Evolutionary conservation across 805 yeast genomes (phyloP).

Genomic region (Nakazawaea pomicola): DNA sequence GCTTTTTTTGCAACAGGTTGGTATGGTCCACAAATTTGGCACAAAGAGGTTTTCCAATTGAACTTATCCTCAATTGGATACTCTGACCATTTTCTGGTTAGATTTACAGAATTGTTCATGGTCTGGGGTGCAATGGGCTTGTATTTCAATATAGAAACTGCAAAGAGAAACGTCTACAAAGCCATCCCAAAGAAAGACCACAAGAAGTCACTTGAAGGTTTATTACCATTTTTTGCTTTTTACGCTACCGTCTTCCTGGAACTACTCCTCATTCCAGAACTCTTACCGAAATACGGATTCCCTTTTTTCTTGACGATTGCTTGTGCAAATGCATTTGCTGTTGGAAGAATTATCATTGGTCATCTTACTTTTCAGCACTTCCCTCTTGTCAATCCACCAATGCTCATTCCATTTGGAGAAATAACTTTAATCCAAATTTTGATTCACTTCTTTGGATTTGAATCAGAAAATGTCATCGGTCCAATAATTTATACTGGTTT

Average conservation of each 20-base stretch:
- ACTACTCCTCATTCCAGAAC: slow-evolving; percentile 45
- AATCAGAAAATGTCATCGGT: slow-evolving; percentile 37
- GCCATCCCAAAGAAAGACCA: slow-evolving; percentile 23
- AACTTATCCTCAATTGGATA: slow-evolving; percentile 32
- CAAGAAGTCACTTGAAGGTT: slow-evolving; percentile 46
- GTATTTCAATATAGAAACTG: slow-evolving; percentile 63
- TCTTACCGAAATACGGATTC: slow-evolving; percentile 37
- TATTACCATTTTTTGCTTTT: slow-evolving; percentile 64
- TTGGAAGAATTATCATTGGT: slow-evolving; percentile 86
- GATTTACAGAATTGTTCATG: slow-evolving; percentile 38
- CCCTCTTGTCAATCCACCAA: slow-evolving; percentile 70
- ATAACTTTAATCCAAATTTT: slow-evolving; percentile 29
- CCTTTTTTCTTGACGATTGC: slow-evolving; percentile 71
- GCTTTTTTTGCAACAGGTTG: slow-evolving; percentile 61
- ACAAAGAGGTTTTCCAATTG: slow-evolving; percentile 33
- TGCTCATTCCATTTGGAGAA: slow-evolving; percentile 58
- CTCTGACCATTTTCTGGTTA: slow-evolving; percentile 25
- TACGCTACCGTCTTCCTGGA: slow-evolving; percentile 44
- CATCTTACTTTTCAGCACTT: slow-evolving; percentile 78
- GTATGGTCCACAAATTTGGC: slow-evolving; percentile 70
- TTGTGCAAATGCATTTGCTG: slow-evolving; percentile 71
- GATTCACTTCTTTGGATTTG: slow-evolving; percentile 32
- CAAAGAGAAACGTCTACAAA: slow-evolving; percentile 52
- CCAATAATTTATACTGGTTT: slow-evolving; percentile 61
- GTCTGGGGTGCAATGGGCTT: slow-evolving; percentile 49